These are phyloP conservation scores for Boeremia lycopersici DNA, from an alignment of 2,329 filamentous ascomycete species.

Conservation along the genomic window DNA sequence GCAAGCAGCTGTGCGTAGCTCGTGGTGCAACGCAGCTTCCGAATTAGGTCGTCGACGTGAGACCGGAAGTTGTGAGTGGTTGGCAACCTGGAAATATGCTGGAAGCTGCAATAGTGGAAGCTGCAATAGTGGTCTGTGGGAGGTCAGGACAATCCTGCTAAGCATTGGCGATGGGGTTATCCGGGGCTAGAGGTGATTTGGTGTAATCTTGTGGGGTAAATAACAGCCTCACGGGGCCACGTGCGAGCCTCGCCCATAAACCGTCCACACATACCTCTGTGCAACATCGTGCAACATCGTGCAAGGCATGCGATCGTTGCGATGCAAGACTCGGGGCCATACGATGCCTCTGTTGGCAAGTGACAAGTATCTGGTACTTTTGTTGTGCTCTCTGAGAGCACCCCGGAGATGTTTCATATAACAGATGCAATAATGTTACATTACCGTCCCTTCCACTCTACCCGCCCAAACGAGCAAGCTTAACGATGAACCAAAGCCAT, in stretches of 20 bases:
- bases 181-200: slow-evolving; percentile 6
- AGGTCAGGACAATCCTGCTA: slow-evolving; percentile 15
- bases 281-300: slow-evolving; percentile 3
- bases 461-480: slow-evolving; percentile 7
- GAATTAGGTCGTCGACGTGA: slow-evolving; percentile 13
- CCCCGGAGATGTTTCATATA: not conserved
- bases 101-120: slow-evolving; percentile 5
- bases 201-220: slow-evolving; percentile 15
- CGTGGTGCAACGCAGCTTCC: slow-evolving; percentile 18
- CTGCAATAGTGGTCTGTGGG: slow-evolving; percentile 10
- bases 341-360: not conserved
- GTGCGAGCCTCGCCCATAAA: not conserved
- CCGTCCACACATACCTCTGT: slow-evolving; percentile 2
- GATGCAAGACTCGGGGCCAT: not conserved
- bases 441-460: slow-evolving; percentile 12
- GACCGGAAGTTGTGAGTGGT: slow-evolving; percentile 10
- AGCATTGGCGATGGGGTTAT: slow-evolving; percentile 10
- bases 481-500: slow-evolving; percentile 6
- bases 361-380: not conserved
- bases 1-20: slow-evolving; percentile 15
- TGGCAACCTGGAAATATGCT: not conserved
- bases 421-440: not conserved
- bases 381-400: not conserved
- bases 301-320: slow-evolving; percentile 1
- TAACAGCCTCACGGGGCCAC: slow-evolving; percentile 9